phyloP scores from a whole-genome alignment of 1,284 basidiomycete species.

The Marasmius oreades region DNA sequence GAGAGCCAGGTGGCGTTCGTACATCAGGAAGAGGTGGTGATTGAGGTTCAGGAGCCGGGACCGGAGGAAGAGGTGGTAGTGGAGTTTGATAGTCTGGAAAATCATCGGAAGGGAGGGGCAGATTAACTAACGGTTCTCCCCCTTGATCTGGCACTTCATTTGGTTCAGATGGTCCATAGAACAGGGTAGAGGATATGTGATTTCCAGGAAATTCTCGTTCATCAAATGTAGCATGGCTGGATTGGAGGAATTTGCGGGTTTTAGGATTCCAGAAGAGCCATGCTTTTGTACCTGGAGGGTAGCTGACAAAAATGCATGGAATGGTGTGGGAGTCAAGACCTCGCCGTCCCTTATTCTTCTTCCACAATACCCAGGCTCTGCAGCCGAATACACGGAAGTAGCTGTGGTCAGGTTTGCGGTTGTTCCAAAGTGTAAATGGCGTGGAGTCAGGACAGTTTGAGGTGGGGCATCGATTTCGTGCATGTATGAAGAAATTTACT shows the following conservation, averaged over 20 bases:
- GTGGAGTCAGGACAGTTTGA: constrained; percentile 12
- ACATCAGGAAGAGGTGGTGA: constrained; percentile 4
- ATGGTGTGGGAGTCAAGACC: constrained; percentile 26
- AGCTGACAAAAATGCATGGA: constrained; percentile 35
- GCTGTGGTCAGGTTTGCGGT: constrained; percentile 23
- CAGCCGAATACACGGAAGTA: constrained; percentile 30
- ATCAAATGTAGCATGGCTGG: constrained; percentile 26
- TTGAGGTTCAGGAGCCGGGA: not conserved
- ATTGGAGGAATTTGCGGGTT: constrained; percentile 20
- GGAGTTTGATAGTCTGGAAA: not conserved
- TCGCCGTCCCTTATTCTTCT: constrained; percentile 20
- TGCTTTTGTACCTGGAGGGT: constrained; percentile 18
- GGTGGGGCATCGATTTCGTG: constrained; percentile 18
- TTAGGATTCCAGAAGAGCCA: constrained; percentile 29
- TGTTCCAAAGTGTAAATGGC: constrained; percentile 1
- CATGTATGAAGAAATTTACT: constrained; percentile 13
- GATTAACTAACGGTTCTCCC: constrained; percentile 7
- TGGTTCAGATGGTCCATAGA: not conserved
- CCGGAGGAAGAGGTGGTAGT: not conserved
- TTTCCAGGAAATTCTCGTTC: constrained; percentile 20
- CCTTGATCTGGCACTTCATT: constrained; percentile 7
- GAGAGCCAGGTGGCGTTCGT: constrained; percentile 5
- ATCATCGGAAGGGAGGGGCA: not conserved
- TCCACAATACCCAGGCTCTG: constrained; percentile 28
- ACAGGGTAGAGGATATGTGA: not conserved